These are phyloP conservation scores for Orbilia quercus DNA, from an alignment of 2,329 filamentous ascomycete genomes.

Conservation along the genomic window DNA sequence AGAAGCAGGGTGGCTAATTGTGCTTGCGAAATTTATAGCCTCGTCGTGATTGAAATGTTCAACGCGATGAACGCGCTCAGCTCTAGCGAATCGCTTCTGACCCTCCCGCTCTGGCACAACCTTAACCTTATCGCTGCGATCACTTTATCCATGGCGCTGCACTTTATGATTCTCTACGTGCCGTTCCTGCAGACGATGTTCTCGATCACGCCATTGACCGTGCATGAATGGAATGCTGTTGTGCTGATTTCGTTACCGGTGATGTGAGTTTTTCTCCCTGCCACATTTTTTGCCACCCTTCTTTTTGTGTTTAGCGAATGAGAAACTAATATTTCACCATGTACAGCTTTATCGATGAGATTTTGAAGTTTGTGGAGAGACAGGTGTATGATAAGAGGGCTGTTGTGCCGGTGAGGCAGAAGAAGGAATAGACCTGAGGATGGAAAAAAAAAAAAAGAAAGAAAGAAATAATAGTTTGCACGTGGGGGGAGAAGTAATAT, in stretches of 20 bases:
- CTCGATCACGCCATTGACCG: constrained; percentile 86
- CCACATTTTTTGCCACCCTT: not conserved
- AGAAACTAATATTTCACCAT: constrained; percentile 52
- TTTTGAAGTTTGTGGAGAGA: constrained; percentile 81
- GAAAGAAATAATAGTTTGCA: not conserved
- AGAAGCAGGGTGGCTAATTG: too few species aligned
- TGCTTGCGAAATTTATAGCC: constrained; percentile 64
- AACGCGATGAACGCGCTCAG: constrained; percentile 99
- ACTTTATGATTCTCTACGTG: constrained; percentile 92
- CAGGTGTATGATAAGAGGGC: constrained; percentile 71
- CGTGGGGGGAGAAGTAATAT: not conserved
- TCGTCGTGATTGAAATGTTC: constrained; percentile 99
- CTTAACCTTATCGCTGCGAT: constrained; percentile 99
- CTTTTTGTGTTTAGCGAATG: not conserved
- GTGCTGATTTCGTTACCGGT: constrained; percentile 88
- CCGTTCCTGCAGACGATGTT: constrained; percentile 76
- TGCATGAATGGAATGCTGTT: constrained; percentile 92
- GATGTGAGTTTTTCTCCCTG: constrained; percentile 73
- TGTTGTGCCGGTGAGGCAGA: constrained; percentile 19
- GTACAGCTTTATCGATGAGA: constrained; percentile 79
- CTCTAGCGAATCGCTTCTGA: constrained; percentile 91
- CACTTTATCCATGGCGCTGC: constrained; percentile 87
- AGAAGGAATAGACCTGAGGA: constrained; percentile 52
- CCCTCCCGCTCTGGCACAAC: constrained; percentile 96
- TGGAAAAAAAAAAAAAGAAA: not conserved